Conservation (phyloP, 2,329 filamentous ascomycete species). For the Cryphonectria radicalis region DNA sequence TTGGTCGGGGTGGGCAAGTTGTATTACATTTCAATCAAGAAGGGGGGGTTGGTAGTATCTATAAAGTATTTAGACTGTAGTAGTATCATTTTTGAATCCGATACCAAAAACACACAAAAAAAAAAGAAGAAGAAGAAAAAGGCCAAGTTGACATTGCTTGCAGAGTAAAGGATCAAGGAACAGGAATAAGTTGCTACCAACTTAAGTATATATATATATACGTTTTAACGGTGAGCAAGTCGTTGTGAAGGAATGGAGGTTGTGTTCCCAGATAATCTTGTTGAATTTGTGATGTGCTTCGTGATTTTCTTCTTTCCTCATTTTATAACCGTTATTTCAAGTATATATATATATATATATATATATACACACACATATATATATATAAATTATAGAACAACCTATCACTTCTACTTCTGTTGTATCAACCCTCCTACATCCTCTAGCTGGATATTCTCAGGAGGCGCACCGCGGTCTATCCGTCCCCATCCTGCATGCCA, state of each 20-base stretch:
- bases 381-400: not conserved
- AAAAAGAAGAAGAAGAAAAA: too few species aligned
- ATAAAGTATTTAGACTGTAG: not conserved
- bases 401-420: conserved; percentile 30
- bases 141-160: too few species aligned
- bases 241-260: not conserved
- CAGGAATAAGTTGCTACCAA: too few species aligned
- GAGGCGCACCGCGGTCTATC: conserved; percentile 40
- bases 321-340: not conserved
- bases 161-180: too few species aligned
- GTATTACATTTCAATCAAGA: not conserved
- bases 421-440: conserved; percentile 43
- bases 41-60: not conserved
- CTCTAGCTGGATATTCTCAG: conserved; percentile 43
- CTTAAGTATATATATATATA: too few species aligned
- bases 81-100: not conserved
- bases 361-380: not conserved
- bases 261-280: not conserved
- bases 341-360: not conserved
- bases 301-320: not conserved
- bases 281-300: not conserved
- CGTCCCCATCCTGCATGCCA: conserved; percentile 48
- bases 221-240: not conserved
- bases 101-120: not conserved
- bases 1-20: not conserved